Evolutionary conservation across 2,329 filamentous ascomycete genomes (phyloP), one percentile per base, ranked within the genome.

Genomic region (Fusarium mangiferae): DNA sequence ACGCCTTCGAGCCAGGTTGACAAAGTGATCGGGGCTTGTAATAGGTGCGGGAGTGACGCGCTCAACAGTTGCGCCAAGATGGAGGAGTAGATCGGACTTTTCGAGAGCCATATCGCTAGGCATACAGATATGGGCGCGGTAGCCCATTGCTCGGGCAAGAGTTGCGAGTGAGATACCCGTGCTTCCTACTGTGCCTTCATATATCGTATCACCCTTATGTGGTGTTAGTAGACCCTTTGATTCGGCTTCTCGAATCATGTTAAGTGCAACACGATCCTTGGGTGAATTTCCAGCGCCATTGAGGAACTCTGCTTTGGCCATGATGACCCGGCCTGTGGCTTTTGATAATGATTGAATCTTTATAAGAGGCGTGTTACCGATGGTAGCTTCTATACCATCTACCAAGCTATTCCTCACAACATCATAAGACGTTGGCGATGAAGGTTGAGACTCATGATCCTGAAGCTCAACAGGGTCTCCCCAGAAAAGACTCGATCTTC

Each of bases 101-200:
- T 99, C 96, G 64, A 87, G 85, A 64, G 92, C 91, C 85, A 97
- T 93, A 84, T 99, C 96, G 80, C 94, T 91, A 54, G 96, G 96
- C 95, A 99, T 98, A 86, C 94, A 98, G 75, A 99, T 98, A 83
- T 98, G 94, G 38, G 95, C 95, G 74, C 92, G 90, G 85, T 98
- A 98, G 39, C 96, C 96, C 82, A 91, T 90, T 28, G 96, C 95
- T 76, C 95, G 90, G 56, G 94, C 95, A 57, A 99, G 90, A 2
- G 94, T 94, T 6, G 96, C 96, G 15, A 99, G 88, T 22, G 95
- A 98, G 77, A 99, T 98, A 28, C 96, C 96, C 0, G 96, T 99
- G 80, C 94, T 97, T 68, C 96, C 96, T 22, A 98, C 95, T 3
- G 96, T 99, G 74, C 96, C 96, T 85, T 99, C 96, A 83, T 98